Base-by-base conservation (phyloP, 169 alveolate genomes). In the Babesia microti region DNA sequence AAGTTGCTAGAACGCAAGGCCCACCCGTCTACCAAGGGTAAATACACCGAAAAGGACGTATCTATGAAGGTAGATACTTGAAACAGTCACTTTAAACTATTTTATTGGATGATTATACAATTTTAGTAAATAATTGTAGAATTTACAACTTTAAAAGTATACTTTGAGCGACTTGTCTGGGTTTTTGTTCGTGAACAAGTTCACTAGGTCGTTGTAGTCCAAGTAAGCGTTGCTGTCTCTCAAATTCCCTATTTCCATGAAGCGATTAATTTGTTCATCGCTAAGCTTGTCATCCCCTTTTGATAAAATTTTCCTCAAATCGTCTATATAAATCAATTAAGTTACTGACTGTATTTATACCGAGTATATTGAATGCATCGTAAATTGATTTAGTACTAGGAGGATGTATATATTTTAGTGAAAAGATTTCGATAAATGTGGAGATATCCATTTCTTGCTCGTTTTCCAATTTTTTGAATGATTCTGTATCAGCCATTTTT, bases 1-100 rank as follows among this genome's bases (percentile, higher is more conserved):
- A 79, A 75, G 47, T 68, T 89, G 44, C 74, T 92, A 34, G 94
- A 87, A 54, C 88, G 94, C 72, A 92, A 87, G 81, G 88, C 86
- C n/a, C 74, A 66, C 56, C 54, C 81, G 12, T 30, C 76, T 15
- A 67, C 47, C 39, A 76, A 72, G 56, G 53, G 68, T 23, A 57
- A 54, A 23, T 72, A 76, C 65, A 72, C 84, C 21, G 78, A 72
- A 58, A 27, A 66, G 26, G 79, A 67, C 48, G 68, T 67, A 24
- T 24, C 45, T 6, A 37, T 37, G 22, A 63, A 63, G 42, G 61
- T 53, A 27, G 51, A 53, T 41, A 35, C 28, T 18, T 29, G 0
- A 0, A 29, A 14, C 28, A 39, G 21, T 14, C 1, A 28, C 15
- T 14, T 40, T 41, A 41, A 11, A 41, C 35, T 42, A 14, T 14